phyloP scores from a whole-genome alignment of 2,329 filamentous ascomycete species.

The Epichloe hybrida region DNA sequence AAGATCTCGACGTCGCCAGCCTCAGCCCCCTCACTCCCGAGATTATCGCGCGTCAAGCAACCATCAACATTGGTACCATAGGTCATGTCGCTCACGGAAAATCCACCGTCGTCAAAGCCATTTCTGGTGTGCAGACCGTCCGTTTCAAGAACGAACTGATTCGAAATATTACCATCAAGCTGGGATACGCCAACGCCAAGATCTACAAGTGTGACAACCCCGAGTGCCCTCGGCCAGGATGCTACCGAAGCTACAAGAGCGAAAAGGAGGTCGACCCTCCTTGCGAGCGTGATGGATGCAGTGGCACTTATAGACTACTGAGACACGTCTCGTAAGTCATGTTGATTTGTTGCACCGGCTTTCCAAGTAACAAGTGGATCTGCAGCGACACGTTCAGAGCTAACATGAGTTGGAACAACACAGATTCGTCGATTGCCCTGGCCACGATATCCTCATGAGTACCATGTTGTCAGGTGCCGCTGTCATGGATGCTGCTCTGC shows the following conservation, averaged over 20 bases:
- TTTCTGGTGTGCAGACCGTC: slow-evolving; percentile 96
- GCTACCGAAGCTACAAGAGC: slow-evolving; percentile 95
- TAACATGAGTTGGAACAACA: slow-evolving; percentile 6
- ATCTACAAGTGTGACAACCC: slow-evolving; percentile 96
- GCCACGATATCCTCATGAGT: slow-evolving; percentile 99
- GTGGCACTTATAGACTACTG: slow-evolving; percentile 73
- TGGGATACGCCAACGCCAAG: slow-evolving; percentile 98
- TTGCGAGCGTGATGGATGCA: slow-evolving; percentile 86
- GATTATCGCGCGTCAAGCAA: slow-evolving; percentile 95
- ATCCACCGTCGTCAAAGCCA: slow-evolving; percentile 97
- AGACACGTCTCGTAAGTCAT: slow-evolving; percentile 77
- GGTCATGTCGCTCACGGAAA: slow-evolving; percentile 98
- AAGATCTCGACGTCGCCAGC: slow-evolving; percentile 67
- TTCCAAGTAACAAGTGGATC: background rate
- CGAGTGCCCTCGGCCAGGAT: slow-evolving; percentile 83
- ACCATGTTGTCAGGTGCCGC: slow-evolving; percentile 99
- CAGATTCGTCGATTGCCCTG: slow-evolving; percentile 95
- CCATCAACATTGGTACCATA: slow-evolving; percentile 98
- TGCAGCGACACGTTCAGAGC: background rate
- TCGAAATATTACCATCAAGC: slow-evolving; percentile 98
- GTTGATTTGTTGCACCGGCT: background rate
- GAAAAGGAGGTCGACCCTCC: slow-evolving; percentile 97
- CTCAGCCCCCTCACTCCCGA: slow-evolving; percentile 83
- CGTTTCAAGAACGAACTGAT: slow-evolving; percentile 99
- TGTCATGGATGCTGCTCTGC: slow-evolving; percentile 96